These are phyloP conservation scores for Triticum dicoccoides DNA, from an alignment of 176 grass and related monocot genomes.

Conservation along the genomic window DNA sequence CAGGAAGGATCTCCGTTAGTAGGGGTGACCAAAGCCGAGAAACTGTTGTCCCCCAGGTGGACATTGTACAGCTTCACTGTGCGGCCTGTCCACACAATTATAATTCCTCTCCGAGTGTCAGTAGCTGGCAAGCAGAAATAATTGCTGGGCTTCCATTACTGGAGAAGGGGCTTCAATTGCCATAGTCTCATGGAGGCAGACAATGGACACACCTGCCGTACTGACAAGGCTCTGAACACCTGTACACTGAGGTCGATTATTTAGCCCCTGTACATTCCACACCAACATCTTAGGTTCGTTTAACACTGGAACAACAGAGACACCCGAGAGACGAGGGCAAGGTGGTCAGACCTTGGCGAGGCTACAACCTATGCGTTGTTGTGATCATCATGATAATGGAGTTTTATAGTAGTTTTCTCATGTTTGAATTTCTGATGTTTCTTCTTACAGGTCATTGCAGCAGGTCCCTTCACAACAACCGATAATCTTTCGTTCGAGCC, in stretches of 20 bases:
- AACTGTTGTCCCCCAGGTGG: background rate
- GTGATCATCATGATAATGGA: background rate
- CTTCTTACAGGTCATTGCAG: conserved; percentile 73
- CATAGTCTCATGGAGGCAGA: background rate
- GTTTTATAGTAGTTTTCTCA: background rate
- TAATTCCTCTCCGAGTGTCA: background rate
- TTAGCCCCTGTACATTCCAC: background rate
- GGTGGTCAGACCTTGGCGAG: background rate
- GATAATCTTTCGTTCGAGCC: conserved; percentile 96
- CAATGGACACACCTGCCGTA: background rate
- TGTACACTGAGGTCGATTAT: background rate
- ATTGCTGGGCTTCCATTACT: background rate
- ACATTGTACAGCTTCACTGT: background rate
- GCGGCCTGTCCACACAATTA: background rate
- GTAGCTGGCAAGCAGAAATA: background rate
- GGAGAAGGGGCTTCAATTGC: background rate
- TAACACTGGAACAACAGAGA: background rate
- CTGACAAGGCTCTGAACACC: background rate
- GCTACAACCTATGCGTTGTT: background rate
- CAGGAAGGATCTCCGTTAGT: background rate
- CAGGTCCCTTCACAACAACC: conserved; percentile 85
- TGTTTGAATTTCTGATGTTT: conserved; percentile 29
- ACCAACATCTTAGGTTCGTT: background rate
- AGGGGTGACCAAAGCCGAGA: background rate
- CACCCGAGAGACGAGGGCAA: background rate